These are phyloP conservation scores for Phyllosticta paracitricarpa DNA, from an alignment of 2,329 filamentous ascomycete genomes.

Conservation along the genomic window DNA sequence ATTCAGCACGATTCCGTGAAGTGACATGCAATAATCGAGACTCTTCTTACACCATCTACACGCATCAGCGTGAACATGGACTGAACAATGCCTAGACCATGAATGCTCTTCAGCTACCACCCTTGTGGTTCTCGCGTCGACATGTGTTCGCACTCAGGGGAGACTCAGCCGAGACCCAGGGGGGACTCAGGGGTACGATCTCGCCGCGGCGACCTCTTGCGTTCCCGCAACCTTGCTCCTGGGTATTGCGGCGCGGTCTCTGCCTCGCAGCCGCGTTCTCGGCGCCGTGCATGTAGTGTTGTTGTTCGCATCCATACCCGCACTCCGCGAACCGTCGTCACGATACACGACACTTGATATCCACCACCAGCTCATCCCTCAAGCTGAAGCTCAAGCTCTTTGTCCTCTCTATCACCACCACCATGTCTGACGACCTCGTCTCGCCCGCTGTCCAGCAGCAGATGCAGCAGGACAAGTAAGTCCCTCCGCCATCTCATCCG, in stretches of 20 bases:
- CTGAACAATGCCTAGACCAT: too few species aligned
- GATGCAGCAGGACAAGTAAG: background rate
- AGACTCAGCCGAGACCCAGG: background rate
- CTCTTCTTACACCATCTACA: too few species aligned
- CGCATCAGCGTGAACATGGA: too few species aligned
- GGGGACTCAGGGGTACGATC: background rate
- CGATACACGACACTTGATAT: background rate
- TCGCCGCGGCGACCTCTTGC: background rate
- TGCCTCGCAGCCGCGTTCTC: background rate
- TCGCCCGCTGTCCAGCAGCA: background rate
- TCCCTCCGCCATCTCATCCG: background rate
- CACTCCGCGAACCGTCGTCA: background rate
- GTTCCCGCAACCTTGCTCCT: background rate
- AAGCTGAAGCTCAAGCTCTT: background rate
- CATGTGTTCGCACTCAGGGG: background rate
- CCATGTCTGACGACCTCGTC: background rate
- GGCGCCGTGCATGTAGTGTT: background rate
- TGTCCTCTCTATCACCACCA: background rate
- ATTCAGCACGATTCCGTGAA: too few species aligned
- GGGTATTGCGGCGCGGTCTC: background rate
- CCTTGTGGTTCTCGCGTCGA: background rate
- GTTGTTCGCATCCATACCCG: background rate
- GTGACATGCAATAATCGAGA: too few species aligned
- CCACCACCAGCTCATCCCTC: background rate
- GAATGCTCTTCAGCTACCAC: too few species aligned